Percentiles rank a stretch among this genome's conserved stretches.
These are phyloP conservation scores for Hymenoscyphus fructigenus DNA, from an alignment of 2,329 filamentous ascomycete species.

Conservation along the genomic window DNA sequence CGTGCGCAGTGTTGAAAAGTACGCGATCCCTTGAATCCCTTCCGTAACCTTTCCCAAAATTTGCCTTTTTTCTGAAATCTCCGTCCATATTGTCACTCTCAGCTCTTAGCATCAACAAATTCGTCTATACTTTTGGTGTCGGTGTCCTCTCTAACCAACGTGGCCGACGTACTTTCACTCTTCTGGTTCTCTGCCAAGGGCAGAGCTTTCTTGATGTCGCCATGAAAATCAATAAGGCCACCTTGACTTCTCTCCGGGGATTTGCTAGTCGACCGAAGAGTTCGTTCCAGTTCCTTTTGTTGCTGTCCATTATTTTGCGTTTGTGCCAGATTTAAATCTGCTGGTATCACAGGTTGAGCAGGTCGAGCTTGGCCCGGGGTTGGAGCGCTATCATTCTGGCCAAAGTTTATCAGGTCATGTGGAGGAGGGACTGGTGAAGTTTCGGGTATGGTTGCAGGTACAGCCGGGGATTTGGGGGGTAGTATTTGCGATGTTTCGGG, in stretches of 20 bases:
- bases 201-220: constrained; percentile 52
- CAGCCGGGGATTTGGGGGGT: neutral
- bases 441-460: constrained; percentile 1
- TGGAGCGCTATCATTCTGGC: constrained; percentile 37
- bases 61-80: neutral
- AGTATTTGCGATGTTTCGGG: constrained; percentile 10
- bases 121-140: constrained; percentile 35
- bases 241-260: constrained; percentile 12
- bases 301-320: constrained; percentile 28
- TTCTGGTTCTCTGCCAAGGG: constrained; percentile 35
- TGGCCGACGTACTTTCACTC: neutral
- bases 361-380: constrained; percentile 3
- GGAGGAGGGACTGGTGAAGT: constrained; percentile 19
- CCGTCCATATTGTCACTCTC: neutral
- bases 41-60: neutral
- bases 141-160: constrained; percentile 32
- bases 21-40: neutral
- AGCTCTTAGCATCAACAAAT: constrained; percentile 34
- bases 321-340: constrained; percentile 30
- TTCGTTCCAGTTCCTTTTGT: constrained; percentile 33
- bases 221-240: constrained; percentile 51
- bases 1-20: neutral
- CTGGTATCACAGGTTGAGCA: constrained; percentile 20
- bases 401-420: constrained; percentile 55
- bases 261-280: constrained; percentile 29